Evolutionary conservation across 257 asterid species (phyloP), one percentile per base, ranked within the genome.

Genomic region (Nicotiana attenuata): DNA sequence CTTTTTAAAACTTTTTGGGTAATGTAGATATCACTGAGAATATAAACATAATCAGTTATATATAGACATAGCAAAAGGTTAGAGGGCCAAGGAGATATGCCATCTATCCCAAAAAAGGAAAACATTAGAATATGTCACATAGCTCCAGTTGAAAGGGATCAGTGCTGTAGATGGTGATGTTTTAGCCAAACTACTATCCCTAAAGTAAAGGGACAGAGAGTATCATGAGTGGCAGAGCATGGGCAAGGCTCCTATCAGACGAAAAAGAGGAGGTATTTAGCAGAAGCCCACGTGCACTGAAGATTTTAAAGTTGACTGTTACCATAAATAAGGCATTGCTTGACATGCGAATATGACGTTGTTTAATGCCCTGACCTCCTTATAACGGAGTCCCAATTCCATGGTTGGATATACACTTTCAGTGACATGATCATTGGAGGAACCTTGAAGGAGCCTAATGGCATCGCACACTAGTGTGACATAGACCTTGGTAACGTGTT

Each of bases 211-310:
- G 38, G 11, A 47, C 60, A 47, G 8, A 38, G 33, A 73, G 20
- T 73, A 35, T 73, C 56, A 24, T 73, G 33, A 45, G 78, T 71
- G 60, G 20, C 78, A 45, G 78, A 47, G 78, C 35, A 71, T 71
- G 38, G 22, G 15, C 15, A 71, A 14, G 33, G 35, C 33, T 22
- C 57, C 60, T 45, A 13, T 45, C 17, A 69, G 47, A 73, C 17
- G 78, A 73, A 73, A 71, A 69, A 60, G 20, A 3, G 28, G 20
- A 69, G 45, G 57, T 69, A 69, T 41, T 69, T 41, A 41, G 56
- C 29, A 29, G 33, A 71, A 45, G 60, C 22, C 35, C 45, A 13
- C n/a, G 22, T 45, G 59, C 47, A 45, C 38, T 71, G 22, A 71
- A 45, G 56, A 45, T 22, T 45, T 28, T 22, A 22, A 50, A 50